These are phyloP conservation scores for Scheffersomyces ergatensis DNA, from an alignment of 805 yeast species.

Conservation along the genomic window DNA sequence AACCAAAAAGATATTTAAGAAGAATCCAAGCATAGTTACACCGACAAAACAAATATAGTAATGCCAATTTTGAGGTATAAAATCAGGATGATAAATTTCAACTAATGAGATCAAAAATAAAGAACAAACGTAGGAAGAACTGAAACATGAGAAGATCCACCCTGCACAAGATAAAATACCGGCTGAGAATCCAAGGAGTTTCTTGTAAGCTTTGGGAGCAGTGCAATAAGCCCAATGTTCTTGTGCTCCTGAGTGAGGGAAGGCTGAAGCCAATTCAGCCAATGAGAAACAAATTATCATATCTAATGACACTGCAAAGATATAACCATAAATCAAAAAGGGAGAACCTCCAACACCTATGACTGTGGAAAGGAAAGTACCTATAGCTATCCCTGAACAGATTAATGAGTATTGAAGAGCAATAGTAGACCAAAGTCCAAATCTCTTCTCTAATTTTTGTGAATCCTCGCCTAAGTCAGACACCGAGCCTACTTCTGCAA, in stretches of 20 bases:
- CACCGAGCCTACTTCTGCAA: background rate
- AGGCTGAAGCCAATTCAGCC: constrained; percentile 31
- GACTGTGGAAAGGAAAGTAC: constrained; percentile 17
- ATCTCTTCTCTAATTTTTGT: background rate
- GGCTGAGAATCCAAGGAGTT: constrained; percentile 23
- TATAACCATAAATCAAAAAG: constrained; percentile 17
- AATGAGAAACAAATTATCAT: constrained; percentile 15
- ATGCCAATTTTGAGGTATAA: constrained; percentile 15
- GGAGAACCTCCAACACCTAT: constrained; percentile 22
- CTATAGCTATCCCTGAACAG: constrained; percentile 18
- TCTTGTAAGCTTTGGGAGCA: constrained; percentile 19
- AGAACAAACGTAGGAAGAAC: constrained; percentile 13
- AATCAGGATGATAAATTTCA: constrained; percentile 14
- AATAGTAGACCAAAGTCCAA: background rate
- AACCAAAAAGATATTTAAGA: constrained; percentile 13
- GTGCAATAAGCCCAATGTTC: constrained; percentile 31
- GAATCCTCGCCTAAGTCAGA: background rate
- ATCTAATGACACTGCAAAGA: constrained; percentile 14
- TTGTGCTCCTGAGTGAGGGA: constrained; percentile 32
- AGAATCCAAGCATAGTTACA: constrained; percentile 7
- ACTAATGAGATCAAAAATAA: constrained; percentile 15
- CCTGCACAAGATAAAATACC: constrained; percentile 26
- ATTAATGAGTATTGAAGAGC: constrained; percentile 11
- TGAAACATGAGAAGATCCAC: constrained; percentile 19
- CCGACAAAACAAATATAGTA: constrained; percentile 13